Percentiles rank a stretch among this genome's conserved stretches.
Evolutionary conservation across 768 basidiomycete species (phyloP).

Genomic region (Pulveroboletus sp.): DNA sequence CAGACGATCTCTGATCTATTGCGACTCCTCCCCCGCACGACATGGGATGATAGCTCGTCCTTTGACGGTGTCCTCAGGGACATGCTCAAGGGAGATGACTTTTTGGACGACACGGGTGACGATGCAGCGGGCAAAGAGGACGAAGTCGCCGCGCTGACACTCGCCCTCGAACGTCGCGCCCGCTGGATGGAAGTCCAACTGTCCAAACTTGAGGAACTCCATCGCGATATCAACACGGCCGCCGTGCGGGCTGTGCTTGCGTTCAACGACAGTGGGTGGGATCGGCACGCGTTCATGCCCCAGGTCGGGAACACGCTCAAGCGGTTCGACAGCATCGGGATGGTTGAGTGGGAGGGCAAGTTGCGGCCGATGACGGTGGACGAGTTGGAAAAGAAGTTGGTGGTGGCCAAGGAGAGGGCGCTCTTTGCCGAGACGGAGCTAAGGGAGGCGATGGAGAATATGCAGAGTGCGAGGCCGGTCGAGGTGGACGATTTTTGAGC

Average conservation of each 20-base stretch:
- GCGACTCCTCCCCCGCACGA: conserved; percentile 79
- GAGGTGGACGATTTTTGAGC: conserved; percentile 35
- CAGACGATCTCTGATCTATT: conserved; percentile 87
- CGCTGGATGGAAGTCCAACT: conserved; percentile 92
- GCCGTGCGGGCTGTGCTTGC: conserved; percentile 78
- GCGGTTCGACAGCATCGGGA: conserved; percentile 64
- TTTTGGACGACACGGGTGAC: conserved; percentile 70
- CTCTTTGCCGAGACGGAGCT: conserved; percentile 72
- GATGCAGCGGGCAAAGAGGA: conserved; percentile 67
- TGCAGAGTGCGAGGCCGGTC: conserved; percentile 52
- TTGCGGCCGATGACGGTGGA: conserved; percentile 55
- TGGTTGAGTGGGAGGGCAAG: conserved; percentile 43
- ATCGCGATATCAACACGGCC: conserved; percentile 86
- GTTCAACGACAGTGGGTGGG: conserved; percentile 87
- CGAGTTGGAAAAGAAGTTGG: conserved; percentile 73
- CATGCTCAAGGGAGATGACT: conserved; percentile 86
- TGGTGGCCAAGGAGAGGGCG: conserved; percentile 65
- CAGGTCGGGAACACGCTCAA: conserved; percentile 63
- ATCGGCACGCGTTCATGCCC: conserved; percentile 62
- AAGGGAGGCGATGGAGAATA: conserved; percentile 67
- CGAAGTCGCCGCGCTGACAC: conserved; percentile 78
- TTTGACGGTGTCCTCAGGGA: conserved; percentile 83
- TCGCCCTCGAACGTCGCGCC: conserved; percentile 83
- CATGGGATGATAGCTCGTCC: conserved; percentile 88
- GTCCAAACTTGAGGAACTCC: conserved; percentile 83